Conservation (phyloP, 257 asterid species). For the Linaria vulgaris region DNA sequence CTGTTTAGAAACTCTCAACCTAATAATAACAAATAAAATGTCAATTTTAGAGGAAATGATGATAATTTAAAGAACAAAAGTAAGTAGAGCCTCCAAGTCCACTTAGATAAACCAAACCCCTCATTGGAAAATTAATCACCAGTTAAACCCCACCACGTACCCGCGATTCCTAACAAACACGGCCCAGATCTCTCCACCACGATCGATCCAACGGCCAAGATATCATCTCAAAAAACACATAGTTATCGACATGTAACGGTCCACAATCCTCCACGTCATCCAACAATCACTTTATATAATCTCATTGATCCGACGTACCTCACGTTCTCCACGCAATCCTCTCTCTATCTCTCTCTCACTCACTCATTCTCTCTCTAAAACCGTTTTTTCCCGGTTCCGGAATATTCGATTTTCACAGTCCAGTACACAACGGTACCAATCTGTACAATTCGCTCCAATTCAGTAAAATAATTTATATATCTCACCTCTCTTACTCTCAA, state of each 20-base stretch:
- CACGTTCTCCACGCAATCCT: slow-evolving; percentile 26
- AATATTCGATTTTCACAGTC: slow-evolving; percentile 1
- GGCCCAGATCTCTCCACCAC: slow-evolving; percentile 44
- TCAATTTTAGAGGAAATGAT: no score
- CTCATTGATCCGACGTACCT: slow-evolving; percentile 63
- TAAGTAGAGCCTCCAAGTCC: slow-evolving; percentile 24
- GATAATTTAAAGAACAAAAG: neutral
- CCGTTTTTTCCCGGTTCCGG: slow-evolving; percentile 33
- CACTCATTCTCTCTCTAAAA: neutral
- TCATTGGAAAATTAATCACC: slow-evolving; percentile 27
- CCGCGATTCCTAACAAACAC: slow-evolving; percentile 36
- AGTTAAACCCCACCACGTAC: slow-evolving; percentile 41
- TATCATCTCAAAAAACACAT: slow-evolving; percentile 19
- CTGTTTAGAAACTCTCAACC: no score
- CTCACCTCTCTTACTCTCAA: neutral
- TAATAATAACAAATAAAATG: no score
- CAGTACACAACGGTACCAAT: neutral
- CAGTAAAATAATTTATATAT: neutral
- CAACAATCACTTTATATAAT: slow-evolving; percentile 46
- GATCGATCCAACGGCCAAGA: slow-evolving; percentile 46
- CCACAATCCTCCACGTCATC: slow-evolving; percentile 49
- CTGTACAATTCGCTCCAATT: neutral
- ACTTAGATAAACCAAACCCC: slow-evolving; percentile 27
- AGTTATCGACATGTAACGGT: slow-evolving; percentile 56
- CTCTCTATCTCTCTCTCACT: slow-evolving; percentile 16